These are phyloP conservation scores for Plasmopara viticola DNA, from an alignment of 352 stramenopile genomes.

Conservation along the genomic window DNA sequence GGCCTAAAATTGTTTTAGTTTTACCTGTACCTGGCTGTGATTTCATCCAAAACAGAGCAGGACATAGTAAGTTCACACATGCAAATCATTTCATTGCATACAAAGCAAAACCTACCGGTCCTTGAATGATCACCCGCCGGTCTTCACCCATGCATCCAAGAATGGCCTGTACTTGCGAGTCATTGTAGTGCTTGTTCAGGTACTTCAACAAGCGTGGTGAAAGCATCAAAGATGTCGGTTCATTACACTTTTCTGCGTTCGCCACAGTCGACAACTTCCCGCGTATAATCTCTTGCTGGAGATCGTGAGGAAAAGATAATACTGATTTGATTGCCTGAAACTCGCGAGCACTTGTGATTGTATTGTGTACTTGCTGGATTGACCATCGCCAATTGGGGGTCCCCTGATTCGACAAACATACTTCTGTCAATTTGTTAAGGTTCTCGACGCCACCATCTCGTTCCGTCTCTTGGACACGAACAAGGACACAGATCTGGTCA, in stretches of 20 bases:
- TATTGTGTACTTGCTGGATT: conserved; percentile 64
- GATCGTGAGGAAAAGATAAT: conserved; percentile 39
- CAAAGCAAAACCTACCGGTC: conserved; percentile 39
- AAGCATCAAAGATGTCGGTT: conserved; percentile 19
- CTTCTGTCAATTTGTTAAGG: conserved; percentile 51
- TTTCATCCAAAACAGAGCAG: neutral
- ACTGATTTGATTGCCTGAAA: conserved; percentile 73
- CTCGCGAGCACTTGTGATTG: conserved; percentile 70
- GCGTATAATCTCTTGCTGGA: conserved; percentile 44
- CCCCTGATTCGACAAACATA: conserved; percentile 64
- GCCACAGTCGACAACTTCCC: conserved; percentile 24
- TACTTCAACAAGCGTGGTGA: conserved; percentile 38
- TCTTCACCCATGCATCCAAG: conserved; percentile 53
- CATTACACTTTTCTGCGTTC: conserved; percentile 9
- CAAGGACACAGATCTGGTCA: conserved; percentile 58
- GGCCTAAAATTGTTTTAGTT: conserved; percentile 74
- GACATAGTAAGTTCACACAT: too few species aligned
- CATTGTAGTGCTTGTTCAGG: conserved; percentile 63
- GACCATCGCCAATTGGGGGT: conserved; percentile 52
- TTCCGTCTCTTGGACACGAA: conserved; percentile 31
- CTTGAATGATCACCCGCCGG: conserved; percentile 72
- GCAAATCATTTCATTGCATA: neutral
- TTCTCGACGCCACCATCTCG: conserved; percentile 20
- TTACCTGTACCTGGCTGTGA: conserved; percentile 72
- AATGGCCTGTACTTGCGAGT: conserved; percentile 67